Conservation (phyloP, 1,284 basidiomycete genomes). For the Boletellus deceptivus region DNA sequence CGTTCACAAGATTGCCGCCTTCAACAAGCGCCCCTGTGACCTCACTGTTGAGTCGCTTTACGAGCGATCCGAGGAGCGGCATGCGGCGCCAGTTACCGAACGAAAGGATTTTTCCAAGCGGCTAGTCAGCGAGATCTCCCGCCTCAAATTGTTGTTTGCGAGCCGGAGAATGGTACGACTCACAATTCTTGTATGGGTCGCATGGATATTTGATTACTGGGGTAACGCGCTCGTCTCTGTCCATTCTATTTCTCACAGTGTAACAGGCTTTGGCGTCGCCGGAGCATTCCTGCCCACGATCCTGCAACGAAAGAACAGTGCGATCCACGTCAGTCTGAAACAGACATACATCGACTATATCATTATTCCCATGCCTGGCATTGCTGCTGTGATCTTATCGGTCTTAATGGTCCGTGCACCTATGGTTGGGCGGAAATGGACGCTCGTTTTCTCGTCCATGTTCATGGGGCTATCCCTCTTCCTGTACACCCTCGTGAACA, state of each 20-base stretch:
- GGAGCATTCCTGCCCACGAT: slow-evolving; percentile 12
- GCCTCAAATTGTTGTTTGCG: slow-evolving; percentile 15
- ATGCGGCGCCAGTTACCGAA: background rate
- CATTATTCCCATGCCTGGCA: slow-evolving; percentile 11
- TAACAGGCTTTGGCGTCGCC: slow-evolving; percentile 6
- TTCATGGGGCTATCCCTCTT: slow-evolving; percentile 9
- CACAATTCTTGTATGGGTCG: slow-evolving; percentile 12
- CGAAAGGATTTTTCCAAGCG: slow-evolving; percentile 1
- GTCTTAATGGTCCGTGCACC: slow-evolving; percentile 18
- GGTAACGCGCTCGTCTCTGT: slow-evolving; percentile 5
- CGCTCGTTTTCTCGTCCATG: slow-evolving; percentile 16
- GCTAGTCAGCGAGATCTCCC: slow-evolving; percentile 7
- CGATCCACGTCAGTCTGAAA: slow-evolving; percentile 7
- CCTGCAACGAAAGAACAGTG: slow-evolving; percentile 19
- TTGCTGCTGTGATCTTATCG: slow-evolving; percentile 5
- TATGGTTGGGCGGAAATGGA: slow-evolving; percentile 20
- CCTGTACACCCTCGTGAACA: slow-evolving; percentile 16
- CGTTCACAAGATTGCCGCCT: slow-evolving; percentile 18
- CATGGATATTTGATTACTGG: slow-evolving; percentile 16
- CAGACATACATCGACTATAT: slow-evolving; percentile 18
- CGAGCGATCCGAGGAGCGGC: background rate
- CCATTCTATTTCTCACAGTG: background rate
- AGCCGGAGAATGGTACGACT: slow-evolving; percentile 14
- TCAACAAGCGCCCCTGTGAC: slow-evolving; percentile 11
- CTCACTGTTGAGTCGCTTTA: slow-evolving; percentile 22